Conservation (phyloP, 2,329 filamentous ascomycete genomes). For the Microdochium nivale region DNA sequence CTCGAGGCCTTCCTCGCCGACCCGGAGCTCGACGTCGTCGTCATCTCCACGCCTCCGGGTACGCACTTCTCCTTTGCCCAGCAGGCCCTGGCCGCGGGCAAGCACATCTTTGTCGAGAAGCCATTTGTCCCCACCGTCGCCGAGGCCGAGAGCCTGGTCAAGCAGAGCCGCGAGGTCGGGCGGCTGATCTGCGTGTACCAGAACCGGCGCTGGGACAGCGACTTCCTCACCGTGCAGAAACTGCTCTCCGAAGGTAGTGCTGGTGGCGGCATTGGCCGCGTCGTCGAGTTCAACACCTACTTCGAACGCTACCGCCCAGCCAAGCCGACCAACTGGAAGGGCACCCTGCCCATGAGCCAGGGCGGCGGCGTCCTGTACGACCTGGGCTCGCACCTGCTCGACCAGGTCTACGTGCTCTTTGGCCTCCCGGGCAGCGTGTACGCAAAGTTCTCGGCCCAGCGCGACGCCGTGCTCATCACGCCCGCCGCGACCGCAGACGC, state of each 20-base stretch:
- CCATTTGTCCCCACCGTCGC: slow-evolving; percentile 66
- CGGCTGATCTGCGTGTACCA: slow-evolving; percentile 61
- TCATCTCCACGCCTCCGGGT: slow-evolving; percentile 64
- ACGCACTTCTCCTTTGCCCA: slow-evolving; percentile 61
- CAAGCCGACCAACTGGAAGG: slow-evolving; percentile 59
- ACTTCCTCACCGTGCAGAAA: slow-evolving; percentile 62
- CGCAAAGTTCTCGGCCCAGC: slow-evolving; percentile 59
- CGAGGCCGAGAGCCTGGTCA: slow-evolving; percentile 57
- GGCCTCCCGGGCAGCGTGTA: slow-evolving; percentile 60
- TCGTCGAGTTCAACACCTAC: slow-evolving; percentile 72
- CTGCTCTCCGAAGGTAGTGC: slow-evolving; percentile 44
- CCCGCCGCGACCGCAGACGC: slow-evolving; percentile 9
- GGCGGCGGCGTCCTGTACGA: slow-evolving; percentile 66
- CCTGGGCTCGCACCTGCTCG: slow-evolving; percentile 66
- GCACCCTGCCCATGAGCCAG: slow-evolving; percentile 43
- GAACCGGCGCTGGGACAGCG: slow-evolving; percentile 70
- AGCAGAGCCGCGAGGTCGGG: slow-evolving; percentile 39
- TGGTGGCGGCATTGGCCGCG: slow-evolving; percentile 48
- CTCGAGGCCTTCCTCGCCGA: slow-evolving; percentile 58
- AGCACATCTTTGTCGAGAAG: slow-evolving; percentile 77
- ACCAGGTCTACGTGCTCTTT: slow-evolving; percentile 65
- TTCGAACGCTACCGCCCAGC: slow-evolving; percentile 66
- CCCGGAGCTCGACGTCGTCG: slow-evolving; percentile 55
- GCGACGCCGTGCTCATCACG: slow-evolving; percentile 36
- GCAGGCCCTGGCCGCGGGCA: slow-evolving; percentile 57